Percentiles rank a stretch among this genome's conserved stretches.
Evolutionary conservation across 768 basidiomycete species (phyloP).

Genomic region (Tylopilus sp.): DNA sequence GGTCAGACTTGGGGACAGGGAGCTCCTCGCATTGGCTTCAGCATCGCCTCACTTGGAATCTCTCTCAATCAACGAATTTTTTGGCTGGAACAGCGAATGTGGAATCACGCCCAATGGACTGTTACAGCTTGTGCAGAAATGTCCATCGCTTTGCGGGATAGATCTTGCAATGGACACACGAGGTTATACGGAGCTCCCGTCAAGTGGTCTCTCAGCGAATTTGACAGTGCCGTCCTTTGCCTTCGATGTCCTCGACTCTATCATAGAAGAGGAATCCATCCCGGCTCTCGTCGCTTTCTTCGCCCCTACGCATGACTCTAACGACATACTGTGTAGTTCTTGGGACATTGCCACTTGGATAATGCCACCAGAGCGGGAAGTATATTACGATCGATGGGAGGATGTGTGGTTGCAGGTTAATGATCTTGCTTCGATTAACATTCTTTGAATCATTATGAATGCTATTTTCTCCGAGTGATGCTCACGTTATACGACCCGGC

Average conservation of each 20-base stretch:
- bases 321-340: neutral
- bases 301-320: neutral
- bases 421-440: no score
- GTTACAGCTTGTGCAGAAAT: neutral
- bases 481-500: no score
- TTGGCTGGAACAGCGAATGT: neutral
- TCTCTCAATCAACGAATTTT: no score
- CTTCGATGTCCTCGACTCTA: neutral
- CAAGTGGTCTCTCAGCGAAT: neutral
- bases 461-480: no score
- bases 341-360: neutral
- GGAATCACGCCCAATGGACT: constrained; percentile 1
- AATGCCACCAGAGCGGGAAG: neutral
- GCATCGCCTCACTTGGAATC: no score
- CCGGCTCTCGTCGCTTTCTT: neutral
- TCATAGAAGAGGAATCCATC: neutral
- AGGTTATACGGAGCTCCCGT: neutral
- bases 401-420: no score
- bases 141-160: neutral
- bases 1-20: no score
- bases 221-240: neutral
- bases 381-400: neutral
- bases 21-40: no score
- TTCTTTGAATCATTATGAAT: no score
- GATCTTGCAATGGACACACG: constrained; percentile 8